These are phyloP conservation scores for Trichoderma sp. DNA, from an alignment of 2,329 filamentous ascomycete species.

Conservation along the genomic window DNA sequence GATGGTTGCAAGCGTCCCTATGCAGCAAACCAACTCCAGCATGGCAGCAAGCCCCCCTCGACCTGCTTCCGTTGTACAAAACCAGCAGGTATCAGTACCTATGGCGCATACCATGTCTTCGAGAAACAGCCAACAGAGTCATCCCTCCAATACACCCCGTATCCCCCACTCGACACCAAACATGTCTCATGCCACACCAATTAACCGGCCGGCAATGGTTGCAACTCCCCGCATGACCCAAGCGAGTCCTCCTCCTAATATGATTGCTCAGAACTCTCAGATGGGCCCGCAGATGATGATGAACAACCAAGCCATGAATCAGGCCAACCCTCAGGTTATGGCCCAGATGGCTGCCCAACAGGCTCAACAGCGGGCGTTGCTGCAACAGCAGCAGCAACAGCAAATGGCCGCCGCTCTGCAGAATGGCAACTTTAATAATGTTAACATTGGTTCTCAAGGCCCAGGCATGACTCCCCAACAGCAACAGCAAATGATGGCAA, in stretches of 20 bases:
- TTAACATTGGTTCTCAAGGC: slow-evolving; percentile 29
- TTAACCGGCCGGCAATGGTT: slow-evolving; percentile 49
- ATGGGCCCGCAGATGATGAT: slow-evolving; percentile 53
- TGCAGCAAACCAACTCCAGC: slow-evolving; percentile 64
- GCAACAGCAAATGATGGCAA: slow-evolving; percentile 33
- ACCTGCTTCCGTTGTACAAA: slow-evolving; percentile 63
- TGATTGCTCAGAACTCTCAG: slow-evolving; percentile 57
- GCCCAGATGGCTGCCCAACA: slow-evolving; percentile 40
- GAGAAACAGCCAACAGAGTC: slow-evolving; percentile 64
- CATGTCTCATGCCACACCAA: slow-evolving; percentile 58
- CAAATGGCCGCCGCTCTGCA: slow-evolving; percentile 44
- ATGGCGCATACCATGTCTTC: slow-evolving; percentile 62
- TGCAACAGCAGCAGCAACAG: slow-evolving; percentile 45
- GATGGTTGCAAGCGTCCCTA: slow-evolving; percentile 58
- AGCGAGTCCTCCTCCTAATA: slow-evolving; percentile 57
- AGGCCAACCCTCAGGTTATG: slow-evolving; percentile 38
- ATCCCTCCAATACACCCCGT: slow-evolving; percentile 59
- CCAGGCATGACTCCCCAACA: slow-evolving; percentile 38
- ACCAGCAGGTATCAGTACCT: slow-evolving; percentile 54
- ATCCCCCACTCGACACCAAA: slow-evolving; percentile 61
- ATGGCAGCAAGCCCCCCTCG: slow-evolving; percentile 66
- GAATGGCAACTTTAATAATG: slow-evolving; percentile 36
- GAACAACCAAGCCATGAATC: slow-evolving; percentile 44
- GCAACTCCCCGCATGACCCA: slow-evolving; percentile 62
- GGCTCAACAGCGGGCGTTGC: slow-evolving; percentile 46